These are phyloP conservation scores for Microsporum ferrugineum DNA, from an alignment of 2,329 filamentous ascomycete genomes.

Conservation along the genomic window DNA sequence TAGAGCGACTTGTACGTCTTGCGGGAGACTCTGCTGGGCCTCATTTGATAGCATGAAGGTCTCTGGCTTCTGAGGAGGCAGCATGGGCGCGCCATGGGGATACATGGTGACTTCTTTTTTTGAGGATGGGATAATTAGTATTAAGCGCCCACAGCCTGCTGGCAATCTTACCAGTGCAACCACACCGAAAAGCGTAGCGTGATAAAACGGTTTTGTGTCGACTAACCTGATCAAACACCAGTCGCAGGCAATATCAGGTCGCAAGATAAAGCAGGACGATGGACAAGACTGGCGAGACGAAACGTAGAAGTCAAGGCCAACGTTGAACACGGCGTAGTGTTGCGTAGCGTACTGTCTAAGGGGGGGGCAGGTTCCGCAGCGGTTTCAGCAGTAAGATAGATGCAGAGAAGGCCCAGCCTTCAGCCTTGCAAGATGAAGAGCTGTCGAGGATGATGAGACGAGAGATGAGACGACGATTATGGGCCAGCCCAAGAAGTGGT, in stretches of 20 bases:
- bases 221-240: conserved; percentile 3
- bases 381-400: conserved; percentile 2
- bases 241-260: background rate
- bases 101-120: conserved; percentile 52
- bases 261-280: background rate
- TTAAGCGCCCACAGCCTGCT: background rate
- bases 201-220: background rate
- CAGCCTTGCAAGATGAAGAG: conserved; percentile 6
- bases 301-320: conserved; percentile 11
- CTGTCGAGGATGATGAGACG: conserved; percentile 12
- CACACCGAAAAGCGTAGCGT: background rate
- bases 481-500: conserved; percentile 14
- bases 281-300: conserved; percentile 12
- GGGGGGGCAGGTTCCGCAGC: background rate
- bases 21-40: conserved; percentile 88
- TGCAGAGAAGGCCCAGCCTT: conserved; percentile 5
- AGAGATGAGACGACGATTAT: conserved; percentile 7
- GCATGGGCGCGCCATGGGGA: conserved; percentile 68
- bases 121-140: background rate
- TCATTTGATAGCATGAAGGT: conserved; percentile 97
- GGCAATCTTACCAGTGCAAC: background rate
- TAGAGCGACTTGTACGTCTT: conserved; percentile 91
- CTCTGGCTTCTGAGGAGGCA: conserved; percentile 88
- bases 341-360: background rate
- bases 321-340: background rate